Conservation (phyloP, 352 stramenopile genomes). For the Pythium periplocum region DNA sequence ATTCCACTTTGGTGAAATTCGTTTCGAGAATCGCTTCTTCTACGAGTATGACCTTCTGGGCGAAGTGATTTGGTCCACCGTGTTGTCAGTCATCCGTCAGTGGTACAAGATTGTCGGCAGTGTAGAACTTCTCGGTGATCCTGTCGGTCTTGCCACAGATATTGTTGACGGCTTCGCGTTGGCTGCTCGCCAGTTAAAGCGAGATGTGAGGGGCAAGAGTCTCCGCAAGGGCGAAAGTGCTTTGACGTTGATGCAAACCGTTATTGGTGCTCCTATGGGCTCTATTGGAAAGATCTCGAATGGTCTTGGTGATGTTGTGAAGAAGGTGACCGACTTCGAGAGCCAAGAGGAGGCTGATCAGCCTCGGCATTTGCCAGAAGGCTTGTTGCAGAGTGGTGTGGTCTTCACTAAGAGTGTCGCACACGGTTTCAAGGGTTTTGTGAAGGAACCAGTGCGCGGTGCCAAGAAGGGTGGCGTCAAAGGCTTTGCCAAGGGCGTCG, state of each 20-base stretch:
- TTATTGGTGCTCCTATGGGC: slow-evolving; percentile 67
- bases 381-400: slow-evolving; percentile 65
- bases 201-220: slow-evolving; percentile 72
- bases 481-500: slow-evolving; percentile 79
- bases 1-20: slow-evolving; percentile 71
- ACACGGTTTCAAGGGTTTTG: slow-evolving; percentile 70
- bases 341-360: slow-evolving; percentile 68
- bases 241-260: slow-evolving; percentile 73
- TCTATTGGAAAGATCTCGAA: slow-evolving; percentile 84
- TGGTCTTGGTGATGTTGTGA: slow-evolving; percentile 77
- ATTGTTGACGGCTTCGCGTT: slow-evolving; percentile 84
- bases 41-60: slow-evolving; percentile 82
- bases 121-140: slow-evolving; percentile 80
- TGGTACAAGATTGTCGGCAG: slow-evolving; percentile 89
- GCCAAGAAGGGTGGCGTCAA: slow-evolving; percentile 69
- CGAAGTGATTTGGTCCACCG: slow-evolving; percentile 67
- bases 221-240: slow-evolving; percentile 77
- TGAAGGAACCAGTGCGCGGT: slow-evolving; percentile 77
- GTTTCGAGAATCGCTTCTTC: slow-evolving; percentile 77
- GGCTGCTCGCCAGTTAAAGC: slow-evolving; percentile 74
- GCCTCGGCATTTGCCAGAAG: slow-evolving; percentile 71
- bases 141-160: slow-evolving; percentile 76
- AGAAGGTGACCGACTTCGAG: slow-evolving; percentile 78
- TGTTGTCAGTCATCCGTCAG: slow-evolving; percentile 68
- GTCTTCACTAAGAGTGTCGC: slow-evolving; percentile 76